Conservation (phyloP, 2,329 filamentous ascomycete species). For the Hypoxylon sp. region DNA sequence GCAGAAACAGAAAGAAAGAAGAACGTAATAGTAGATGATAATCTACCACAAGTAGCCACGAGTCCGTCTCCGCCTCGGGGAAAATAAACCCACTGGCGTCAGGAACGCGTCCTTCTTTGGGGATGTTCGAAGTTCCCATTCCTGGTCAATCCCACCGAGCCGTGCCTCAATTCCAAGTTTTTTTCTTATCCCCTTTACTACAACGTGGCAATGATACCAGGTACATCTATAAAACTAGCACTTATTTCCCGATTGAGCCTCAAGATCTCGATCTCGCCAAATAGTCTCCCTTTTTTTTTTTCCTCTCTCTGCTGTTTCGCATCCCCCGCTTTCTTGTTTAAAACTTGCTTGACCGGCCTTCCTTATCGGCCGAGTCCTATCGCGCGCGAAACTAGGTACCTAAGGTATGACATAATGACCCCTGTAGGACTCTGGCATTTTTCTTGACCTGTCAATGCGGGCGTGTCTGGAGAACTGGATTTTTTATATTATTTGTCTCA, state of each 20-base stretch:
- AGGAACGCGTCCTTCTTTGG: constrained; percentile 30
- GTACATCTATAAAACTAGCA: neutral
- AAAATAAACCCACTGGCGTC: constrained; percentile 20
- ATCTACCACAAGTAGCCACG: constrained; percentile 23
- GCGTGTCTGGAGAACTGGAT: too few relatives aligned
- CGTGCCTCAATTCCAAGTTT: constrained; percentile 21
- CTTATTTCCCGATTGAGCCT: constrained; percentile 42
- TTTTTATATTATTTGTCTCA: neutral
- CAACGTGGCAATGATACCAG: constrained; percentile 4
- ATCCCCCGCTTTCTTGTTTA: neutral
- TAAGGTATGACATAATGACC: constrained; percentile 4
- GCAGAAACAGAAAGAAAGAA: constrained; percentile 1
- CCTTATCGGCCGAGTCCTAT: neutral
- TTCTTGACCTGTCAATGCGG: neutral
- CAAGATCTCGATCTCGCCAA: constrained; percentile 41
- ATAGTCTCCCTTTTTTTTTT: constrained; percentile 22
- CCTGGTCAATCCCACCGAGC: constrained; percentile 1
- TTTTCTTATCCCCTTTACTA: constrained; percentile 7
- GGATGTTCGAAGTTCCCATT: neutral
- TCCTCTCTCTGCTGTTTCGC: neutral
- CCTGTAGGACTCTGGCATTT: neutral
- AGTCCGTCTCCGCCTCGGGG: constrained; percentile 18
- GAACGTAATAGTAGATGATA: constrained; percentile 3
- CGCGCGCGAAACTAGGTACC: constrained; percentile 7
- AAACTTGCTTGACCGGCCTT: neutral